These are phyloP conservation scores for Citropsis articulata DNA, from an alignment of 345 rosid genomes.

Conservation along the genomic window DNA sequence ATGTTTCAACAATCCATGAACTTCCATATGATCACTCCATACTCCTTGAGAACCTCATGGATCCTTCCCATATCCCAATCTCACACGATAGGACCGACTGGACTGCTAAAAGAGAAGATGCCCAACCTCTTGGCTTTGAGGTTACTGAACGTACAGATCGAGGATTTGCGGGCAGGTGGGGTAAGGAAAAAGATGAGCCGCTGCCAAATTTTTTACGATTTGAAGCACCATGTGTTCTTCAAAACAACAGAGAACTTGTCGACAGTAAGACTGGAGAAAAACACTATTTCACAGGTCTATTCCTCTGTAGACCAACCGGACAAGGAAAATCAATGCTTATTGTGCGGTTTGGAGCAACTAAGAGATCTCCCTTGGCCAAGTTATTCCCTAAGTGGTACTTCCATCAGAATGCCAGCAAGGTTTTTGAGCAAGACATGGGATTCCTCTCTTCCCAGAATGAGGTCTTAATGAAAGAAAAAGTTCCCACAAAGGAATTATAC, in stretches of 20 bases:
- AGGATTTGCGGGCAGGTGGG: slow-evolving; percentile 94
- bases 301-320: slow-evolving; percentile 93
- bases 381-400: slow-evolving; percentile 76
- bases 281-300: slow-evolving; percentile 68
- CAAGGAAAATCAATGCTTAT: slow-evolving; percentile 97
- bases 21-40: slow-evolving; percentile 96
- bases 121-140: slow-evolving; percentile 70
- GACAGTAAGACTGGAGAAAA: slow-evolving; percentile 60
- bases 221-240: slow-evolving; percentile 82
- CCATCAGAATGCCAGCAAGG: slow-evolving; percentile 83
- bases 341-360: slow-evolving; percentile 78
- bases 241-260: slow-evolving; percentile 56
- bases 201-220: slow-evolving; percentile 57
- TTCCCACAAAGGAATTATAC: slow-evolving; percentile 79
- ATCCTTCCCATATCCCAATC: slow-evolving; percentile 93
- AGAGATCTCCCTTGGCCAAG: slow-evolving; percentile 44
- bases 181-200: slow-evolving; percentile 55
- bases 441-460: slow-evolving; percentile 89
- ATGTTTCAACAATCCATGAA: slow-evolving; percentile 71
- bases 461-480: slow-evolving; percentile 70
- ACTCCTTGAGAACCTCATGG: slow-evolving; percentile 96
- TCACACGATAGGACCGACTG: slow-evolving; percentile 92
- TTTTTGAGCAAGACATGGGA: slow-evolving; percentile 96
- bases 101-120: slow-evolving; percentile 83
- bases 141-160: slow-evolving; percentile 69